These are phyloP conservation scores for Penicillium taxi DNA, from an alignment of 495 filamentous ascomycete species.

Conservation along the genomic window DNA sequence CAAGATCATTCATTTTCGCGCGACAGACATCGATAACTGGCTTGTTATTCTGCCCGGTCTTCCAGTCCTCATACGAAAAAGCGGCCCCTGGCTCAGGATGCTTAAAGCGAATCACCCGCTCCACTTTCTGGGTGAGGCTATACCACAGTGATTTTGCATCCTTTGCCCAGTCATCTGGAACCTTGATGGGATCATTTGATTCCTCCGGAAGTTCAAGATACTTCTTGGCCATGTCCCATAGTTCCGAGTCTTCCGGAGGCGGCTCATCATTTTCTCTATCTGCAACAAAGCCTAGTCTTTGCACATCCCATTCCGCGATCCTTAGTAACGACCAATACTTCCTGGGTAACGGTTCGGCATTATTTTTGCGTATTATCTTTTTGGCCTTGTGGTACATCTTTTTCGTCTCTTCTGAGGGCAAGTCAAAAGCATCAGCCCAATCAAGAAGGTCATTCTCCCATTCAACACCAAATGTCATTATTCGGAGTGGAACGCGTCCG, in stretches of 20 bases:
- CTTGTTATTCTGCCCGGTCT: constrained; percentile 4
- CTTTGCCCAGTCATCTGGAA: background rate
- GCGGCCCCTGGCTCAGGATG: constrained; percentile 6
- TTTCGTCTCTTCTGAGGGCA: constrained; percentile 8
- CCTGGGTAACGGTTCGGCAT: no score
- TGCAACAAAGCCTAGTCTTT: no score
- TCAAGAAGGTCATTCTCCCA: constrained; percentile 2
- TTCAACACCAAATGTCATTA: constrained; percentile 8
- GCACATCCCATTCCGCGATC: constrained; percentile 3
- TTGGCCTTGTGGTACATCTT: constrained; percentile 4
- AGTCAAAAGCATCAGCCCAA: constrained; percentile 5
- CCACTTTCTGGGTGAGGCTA: no score
- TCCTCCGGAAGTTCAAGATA: background rate
- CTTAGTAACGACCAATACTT: constrained; percentile 1
- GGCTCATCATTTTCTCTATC: no score
- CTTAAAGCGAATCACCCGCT: constrained; percentile 2
- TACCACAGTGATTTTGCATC: no score
- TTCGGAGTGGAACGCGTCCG: constrained; percentile 8
- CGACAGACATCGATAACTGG: constrained; percentile 1
- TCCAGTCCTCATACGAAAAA: constrained; percentile 10
- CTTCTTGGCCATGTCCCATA: constrained; percentile 3
- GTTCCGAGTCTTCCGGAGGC: constrained; percentile 4
- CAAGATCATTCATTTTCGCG: constrained; percentile 2
- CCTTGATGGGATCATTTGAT: background rate
- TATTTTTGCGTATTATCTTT: no score